Evolutionary conservation across 768 basidiomycete genomes (phyloP), one percentile per base, ranked within the genome.

Genomic region (Heimioporus sp.): DNA sequence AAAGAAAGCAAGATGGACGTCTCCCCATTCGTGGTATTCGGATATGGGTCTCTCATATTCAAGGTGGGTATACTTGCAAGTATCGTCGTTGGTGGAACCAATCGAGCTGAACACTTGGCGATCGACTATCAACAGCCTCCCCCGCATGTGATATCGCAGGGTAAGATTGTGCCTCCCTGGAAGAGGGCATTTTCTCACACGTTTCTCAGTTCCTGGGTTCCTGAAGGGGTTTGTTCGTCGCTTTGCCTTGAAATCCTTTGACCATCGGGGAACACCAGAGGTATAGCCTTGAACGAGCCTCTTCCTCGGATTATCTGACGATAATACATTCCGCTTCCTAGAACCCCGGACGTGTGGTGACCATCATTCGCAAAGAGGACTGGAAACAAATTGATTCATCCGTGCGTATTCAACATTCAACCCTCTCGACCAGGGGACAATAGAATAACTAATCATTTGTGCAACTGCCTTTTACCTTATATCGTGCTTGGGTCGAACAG

Each of bases 41-140:
- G 92, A 30, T 97, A 97, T 59, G 93, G 93, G 10, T 93, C 91
- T 9, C 77, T 97, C 37, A 94, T 96, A 51, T 96, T 89, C 80
- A 95, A 92, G 80, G 92, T 45, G n/a, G 3, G 46, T 44, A 28
- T 20, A 20, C 36, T 13, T n/a, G 1, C 20, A 35, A 28, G 5
- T 28, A 28, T 28, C 24, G 24, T 28, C 24, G 24, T 9, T 10
- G 8, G 16, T 3, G n/a, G 24, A 28, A 5, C 28, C 12, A 4
- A 46, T 7, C 4, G 19, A 12, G 16, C 19, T 16, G 13, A 10
- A 12, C 16, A 16, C 12, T 7, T 21, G 11, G 15, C 11, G 28
- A 15, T 36, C n/a, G n/a, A n/a, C n/a, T n/a, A n/a, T n/a, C 31
- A 16, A 51, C 46, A 95, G 92, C 90, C 90, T 30, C 90, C 90